Percentiles rank a stretch among this genome's conserved stretches.
Conservation (phyloP, 2,329 filamentous ascomycete genomes). For the Lachnellula suecica region DNA sequence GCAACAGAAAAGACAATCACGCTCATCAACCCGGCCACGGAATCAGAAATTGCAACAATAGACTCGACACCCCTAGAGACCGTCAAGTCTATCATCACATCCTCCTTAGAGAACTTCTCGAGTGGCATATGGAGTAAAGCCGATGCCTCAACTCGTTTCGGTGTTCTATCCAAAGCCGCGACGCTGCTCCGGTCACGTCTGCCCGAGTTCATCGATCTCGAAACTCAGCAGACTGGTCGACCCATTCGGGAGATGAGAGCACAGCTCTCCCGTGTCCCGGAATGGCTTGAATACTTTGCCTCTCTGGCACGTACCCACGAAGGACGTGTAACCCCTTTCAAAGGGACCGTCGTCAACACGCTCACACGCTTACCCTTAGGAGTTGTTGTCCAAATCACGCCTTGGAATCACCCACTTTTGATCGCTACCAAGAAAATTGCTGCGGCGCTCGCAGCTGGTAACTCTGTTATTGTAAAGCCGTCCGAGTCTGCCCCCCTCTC, state of each 20-base stretch:
- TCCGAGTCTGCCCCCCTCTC: slow-evolving; percentile 43
- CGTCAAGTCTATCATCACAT: slow-evolving; percentile 13
- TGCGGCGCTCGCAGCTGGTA: slow-evolving; percentile 35
- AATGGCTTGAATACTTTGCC: slow-evolving; percentile 73
- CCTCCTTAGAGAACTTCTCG: slow-evolving; percentile 19
- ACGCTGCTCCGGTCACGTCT: slow-evolving; percentile 51
- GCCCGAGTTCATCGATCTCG: slow-evolving; percentile 57
- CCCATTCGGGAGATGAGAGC: slow-evolving; percentile 69
- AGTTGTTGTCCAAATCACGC: slow-evolving; percentile 56
- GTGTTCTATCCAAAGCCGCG: slow-evolving; percentile 61
- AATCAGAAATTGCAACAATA: slow-evolving; percentile 19
- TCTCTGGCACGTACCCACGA: slow-evolving; percentile 66
- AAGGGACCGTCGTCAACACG: slow-evolving; percentile 58
- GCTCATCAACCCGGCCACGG: slow-evolving; percentile 22
- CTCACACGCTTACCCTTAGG: slow-evolving; percentile 54
- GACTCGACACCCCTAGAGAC: slow-evolving; percentile 14
- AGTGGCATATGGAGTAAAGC: slow-evolving; percentile 17
- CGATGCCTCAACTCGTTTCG: slow-evolving; percentile 45
- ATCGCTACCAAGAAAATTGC: slow-evolving; percentile 50
- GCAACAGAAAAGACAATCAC: slow-evolving; percentile 10
- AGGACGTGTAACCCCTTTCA: slow-evolving; percentile 63
- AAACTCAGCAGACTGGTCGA: slow-evolving; percentile 68
- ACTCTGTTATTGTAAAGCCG: slow-evolving; percentile 38
- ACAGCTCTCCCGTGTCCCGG: slow-evolving; percentile 63
- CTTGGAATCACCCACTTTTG: slow-evolving; percentile 59